Percentiles rank a stretch among this genome's conserved stretches.
phyloP scores from a whole-genome alignment of 2,329 filamentous ascomycete species.

The Talaromyces sp. region DNA sequence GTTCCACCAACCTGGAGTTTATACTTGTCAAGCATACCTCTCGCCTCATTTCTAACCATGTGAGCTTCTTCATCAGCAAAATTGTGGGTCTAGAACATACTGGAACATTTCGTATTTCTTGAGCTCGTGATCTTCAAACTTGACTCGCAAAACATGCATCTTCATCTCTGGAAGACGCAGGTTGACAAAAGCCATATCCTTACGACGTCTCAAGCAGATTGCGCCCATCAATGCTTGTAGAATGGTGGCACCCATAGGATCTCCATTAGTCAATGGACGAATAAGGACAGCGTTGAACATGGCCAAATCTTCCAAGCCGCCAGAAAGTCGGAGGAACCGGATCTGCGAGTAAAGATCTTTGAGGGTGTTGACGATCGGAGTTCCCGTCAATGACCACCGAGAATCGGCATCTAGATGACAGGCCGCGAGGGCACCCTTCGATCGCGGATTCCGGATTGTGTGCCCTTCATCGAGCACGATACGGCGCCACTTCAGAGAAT shows the following conservation, averaged over 20 bases:
- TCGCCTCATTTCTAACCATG: constrained; percentile 61
- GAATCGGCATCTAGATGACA: constrained; percentile 65
- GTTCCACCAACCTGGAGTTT: constrained; percentile 29
- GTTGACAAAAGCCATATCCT: constrained; percentile 86
- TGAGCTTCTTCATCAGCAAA: constrained; percentile 27
- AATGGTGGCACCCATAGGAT: constrained; percentile 58
- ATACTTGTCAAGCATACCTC: constrained; percentile 64
- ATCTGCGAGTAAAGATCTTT: constrained; percentile 78
- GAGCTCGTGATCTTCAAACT: constrained; percentile 69
- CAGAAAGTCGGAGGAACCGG: constrained; percentile 71
- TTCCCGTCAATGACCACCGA: constrained; percentile 76
- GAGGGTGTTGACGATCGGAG: constrained; percentile 78
- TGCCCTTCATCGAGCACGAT: constrained; percentile 83
- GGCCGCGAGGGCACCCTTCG: constrained; percentile 68
- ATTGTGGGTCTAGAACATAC: constrained; percentile 40
- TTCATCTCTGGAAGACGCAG: constrained; percentile 72
- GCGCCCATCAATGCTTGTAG: constrained; percentile 76
- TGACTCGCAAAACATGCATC: constrained; percentile 72
- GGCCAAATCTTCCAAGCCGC: constrained; percentile 68
- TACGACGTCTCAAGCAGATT: constrained; percentile 75
- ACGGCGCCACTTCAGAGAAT: constrained; percentile 69
- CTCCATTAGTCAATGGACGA: constrained; percentile 61
- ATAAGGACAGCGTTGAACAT: constrained; percentile 72
- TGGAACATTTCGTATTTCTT: constrained; percentile 73
- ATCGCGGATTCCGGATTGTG: constrained; percentile 71